Evolutionary conservation across 2,329 filamentous ascomycete genomes (phyloP).

Genomic region (Trichoderma cornu-damae): DNA sequence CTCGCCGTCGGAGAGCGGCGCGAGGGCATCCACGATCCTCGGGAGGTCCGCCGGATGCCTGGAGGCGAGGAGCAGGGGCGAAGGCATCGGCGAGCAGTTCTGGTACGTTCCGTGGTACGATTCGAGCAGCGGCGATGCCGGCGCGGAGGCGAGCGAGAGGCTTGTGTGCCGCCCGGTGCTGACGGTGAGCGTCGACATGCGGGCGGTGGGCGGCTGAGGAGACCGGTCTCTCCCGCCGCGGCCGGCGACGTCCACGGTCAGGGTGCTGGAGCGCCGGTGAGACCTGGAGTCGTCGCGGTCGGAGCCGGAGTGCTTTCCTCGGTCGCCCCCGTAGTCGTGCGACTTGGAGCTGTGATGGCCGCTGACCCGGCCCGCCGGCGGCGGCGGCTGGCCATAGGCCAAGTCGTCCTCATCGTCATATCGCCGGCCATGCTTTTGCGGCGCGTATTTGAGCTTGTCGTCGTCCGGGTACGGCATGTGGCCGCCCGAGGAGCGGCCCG

Average conservation of each 20-base stretch:
- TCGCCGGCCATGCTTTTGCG: slow-evolving; percentile 22
- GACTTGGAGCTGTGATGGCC: slow-evolving; percentile 13
- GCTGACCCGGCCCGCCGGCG: slow-evolving; percentile 23
- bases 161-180: slow-evolving; percentile 39
- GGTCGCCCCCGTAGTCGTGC: background rate
- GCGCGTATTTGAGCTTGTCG: slow-evolving; percentile 19
- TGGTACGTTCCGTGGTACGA: slow-evolving; percentile 93
- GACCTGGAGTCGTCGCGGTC: slow-evolving; percentile 14
- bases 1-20: slow-evolving; percentile 47
- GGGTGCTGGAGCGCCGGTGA: slow-evolving; percentile 31
- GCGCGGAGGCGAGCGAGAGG: slow-evolving; percentile 52
- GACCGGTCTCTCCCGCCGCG: slow-evolving; percentile 40
- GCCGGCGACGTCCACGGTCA: slow-evolving; percentile 39
- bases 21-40: slow-evolving; percentile 45
- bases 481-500: slow-evolving; percentile 24
- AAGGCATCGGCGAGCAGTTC: slow-evolving; percentile 90
- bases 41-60: slow-evolving; percentile 46
- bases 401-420: slow-evolving; percentile 42
- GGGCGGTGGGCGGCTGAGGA: slow-evolving; percentile 44
- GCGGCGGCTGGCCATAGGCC: slow-evolving; percentile 43
- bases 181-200: slow-evolving; percentile 51
- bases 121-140: slow-evolving; percentile 80
- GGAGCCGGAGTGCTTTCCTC: slow-evolving; percentile 11
- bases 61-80: slow-evolving; percentile 59
- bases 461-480: slow-evolving; percentile 34